phyloP scores from a whole-genome alignment of 768 basidiomycete genomes.

The Scleroderma citrinum region DNA sequence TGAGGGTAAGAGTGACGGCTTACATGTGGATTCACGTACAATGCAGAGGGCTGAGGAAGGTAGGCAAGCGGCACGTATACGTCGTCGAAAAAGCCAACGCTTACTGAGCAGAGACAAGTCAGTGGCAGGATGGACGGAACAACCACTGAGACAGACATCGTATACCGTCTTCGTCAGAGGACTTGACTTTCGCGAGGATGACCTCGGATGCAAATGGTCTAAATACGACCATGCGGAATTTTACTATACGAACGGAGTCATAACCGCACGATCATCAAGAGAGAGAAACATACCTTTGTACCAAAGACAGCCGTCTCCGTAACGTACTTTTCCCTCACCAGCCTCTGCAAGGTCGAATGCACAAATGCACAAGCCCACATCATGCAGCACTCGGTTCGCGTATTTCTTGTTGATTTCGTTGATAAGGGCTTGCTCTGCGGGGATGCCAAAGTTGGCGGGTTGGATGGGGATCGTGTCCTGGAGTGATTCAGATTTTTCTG shows the following conservation, averaged over 20 bases:
- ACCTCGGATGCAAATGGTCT: constrained; percentile 89
- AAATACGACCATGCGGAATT: constrained; percentile 88
- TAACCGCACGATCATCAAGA: constrained; percentile 1
- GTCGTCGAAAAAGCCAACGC: constrained; percentile 91
- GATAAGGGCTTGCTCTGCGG: constrained; percentile 72
- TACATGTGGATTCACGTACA: constrained; percentile 41
- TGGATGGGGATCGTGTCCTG: constrained; percentile 91
- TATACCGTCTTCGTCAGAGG: constrained; percentile 80
- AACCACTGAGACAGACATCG: constrained; percentile 48
- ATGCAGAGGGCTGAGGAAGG: constrained; percentile 76
- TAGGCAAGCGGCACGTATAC: constrained; percentile 77
- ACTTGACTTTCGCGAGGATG: constrained; percentile 82
- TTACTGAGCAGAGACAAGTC: constrained; percentile 43
- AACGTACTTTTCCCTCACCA: constrained; percentile 88
- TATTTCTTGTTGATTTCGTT: constrained; percentile 94
- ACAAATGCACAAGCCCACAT: constrained; percentile 87
- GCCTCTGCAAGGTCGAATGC: constrained; percentile 83
- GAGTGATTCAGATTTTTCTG: neutral
- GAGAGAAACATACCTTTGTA: constrained; percentile 64
- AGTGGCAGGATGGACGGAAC: neutral
- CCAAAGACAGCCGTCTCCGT: constrained; percentile 93
- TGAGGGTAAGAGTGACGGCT: neutral
- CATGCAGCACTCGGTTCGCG: constrained; percentile 84
- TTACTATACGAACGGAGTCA: constrained; percentile 41
- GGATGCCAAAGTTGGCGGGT: constrained; percentile 77